phyloP scores from a whole-genome alignment of 108 stramenopile species.

The Bacterosira constricta region DNA sequence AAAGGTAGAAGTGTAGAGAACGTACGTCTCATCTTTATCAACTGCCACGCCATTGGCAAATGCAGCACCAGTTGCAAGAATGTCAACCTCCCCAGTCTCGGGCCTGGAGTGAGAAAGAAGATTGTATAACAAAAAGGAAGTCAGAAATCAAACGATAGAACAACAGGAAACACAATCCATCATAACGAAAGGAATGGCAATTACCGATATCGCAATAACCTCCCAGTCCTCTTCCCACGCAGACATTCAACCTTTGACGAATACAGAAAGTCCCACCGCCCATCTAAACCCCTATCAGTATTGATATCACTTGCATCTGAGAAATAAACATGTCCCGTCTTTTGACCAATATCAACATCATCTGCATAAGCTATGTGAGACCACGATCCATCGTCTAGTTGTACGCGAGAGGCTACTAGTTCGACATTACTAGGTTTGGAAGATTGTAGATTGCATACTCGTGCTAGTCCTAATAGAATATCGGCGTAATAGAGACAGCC shows the following conservation, averaged over 20 bases:
- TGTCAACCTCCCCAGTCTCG: constrained; percentile 57
- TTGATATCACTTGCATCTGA: constrained; percentile 64
- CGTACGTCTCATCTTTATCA: constrained; percentile 52
- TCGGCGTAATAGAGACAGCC: constrained; percentile 79
- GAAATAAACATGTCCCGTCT: constrained; percentile 72
- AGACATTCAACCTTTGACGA: constrained; percentile 62
- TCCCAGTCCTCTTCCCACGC: constrained; percentile 55
- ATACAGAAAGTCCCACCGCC: constrained; percentile 65
- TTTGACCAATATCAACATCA: constrained; percentile 66
- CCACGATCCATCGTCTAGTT: constrained; percentile 41
- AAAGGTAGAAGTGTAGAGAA: constrained; percentile 49
- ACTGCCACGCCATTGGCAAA: constrained; percentile 81
- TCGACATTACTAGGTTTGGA: constrained; percentile 56
- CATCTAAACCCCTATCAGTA: constrained; percentile 35
- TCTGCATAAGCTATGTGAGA: constrained; percentile 62
- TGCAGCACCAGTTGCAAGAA: constrained; percentile 48
- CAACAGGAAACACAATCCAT: no score
- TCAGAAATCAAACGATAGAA: no score
- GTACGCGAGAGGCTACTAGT: constrained; percentile 57
- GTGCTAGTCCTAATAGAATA: constrained; percentile 58
- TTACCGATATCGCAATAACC: constrained; percentile 69
- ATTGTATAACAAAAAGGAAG: no score
- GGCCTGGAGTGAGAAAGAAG: no score
- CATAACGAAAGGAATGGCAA: no score
- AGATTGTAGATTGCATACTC: constrained; percentile 37